Evolutionary conservation across 208 protist species (phyloP).

Genomic region (Acanthamoeba triangularis): DNA sequence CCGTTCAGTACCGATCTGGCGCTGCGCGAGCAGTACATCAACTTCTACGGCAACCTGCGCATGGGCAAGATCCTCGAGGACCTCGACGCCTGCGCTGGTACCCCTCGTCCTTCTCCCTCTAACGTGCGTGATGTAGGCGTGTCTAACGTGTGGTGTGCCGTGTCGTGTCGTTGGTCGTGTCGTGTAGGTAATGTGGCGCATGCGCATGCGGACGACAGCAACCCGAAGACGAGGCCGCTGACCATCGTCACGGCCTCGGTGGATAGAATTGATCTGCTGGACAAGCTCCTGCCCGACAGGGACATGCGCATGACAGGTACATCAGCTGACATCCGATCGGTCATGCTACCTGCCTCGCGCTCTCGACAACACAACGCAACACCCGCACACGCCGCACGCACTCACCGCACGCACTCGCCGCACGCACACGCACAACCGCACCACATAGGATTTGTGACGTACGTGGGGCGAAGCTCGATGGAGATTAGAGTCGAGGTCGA

Average conservation of each 20-base stretch:
- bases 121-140: too few relatives aligned
- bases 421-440: too few relatives aligned
- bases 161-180: neutral
- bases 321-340: too few relatives aligned
- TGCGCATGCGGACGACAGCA: conserved; percentile 61
- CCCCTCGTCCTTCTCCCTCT: too few relatives aligned
- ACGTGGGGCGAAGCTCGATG: conserved; percentile 74
- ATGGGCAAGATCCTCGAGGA: conserved; percentile 77
- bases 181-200: conserved; percentile 51
- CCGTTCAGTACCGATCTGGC: conserved; percentile 70
- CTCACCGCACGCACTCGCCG: too few relatives aligned
- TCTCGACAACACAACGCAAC: too few relatives aligned
- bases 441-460: conserved; percentile 64
- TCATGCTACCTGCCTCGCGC: too few relatives aligned
- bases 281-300: conserved; percentile 68
- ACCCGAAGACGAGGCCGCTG: conserved; percentile 48
- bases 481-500: conserved; percentile 63
- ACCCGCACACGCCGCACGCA: too few relatives aligned
- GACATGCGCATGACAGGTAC: conserved; percentile 75
- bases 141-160: neutral
- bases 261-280: conserved; percentile 69
- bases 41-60: conserved; percentile 73
- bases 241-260: conserved; percentile 77
- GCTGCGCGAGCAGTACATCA: conserved; percentile 77
- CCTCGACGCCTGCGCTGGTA: conserved; percentile 67